Base-by-base conservation (phyloP, 257 asterid genomes). In the Misopates orontium region DNA sequence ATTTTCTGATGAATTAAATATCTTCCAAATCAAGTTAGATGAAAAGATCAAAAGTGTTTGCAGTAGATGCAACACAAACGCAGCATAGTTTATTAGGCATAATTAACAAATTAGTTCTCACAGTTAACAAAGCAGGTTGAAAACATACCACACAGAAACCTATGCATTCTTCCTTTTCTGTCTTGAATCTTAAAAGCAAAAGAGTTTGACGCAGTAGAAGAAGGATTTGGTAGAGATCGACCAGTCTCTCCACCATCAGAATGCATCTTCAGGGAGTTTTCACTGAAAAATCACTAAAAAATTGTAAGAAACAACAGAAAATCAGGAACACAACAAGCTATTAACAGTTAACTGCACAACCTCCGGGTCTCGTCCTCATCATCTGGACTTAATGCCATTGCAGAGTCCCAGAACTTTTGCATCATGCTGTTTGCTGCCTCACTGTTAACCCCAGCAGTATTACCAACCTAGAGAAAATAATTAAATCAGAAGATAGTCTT, bases 361-460 rank as follows among this genome's bases (percentile, higher is more conserved):
- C 99, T 94, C 31, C 68, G 79, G 8, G 82, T 83, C 45, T 93
- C 97, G 13, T 94, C 97, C 21, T 90, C 97, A 8, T 93, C 95
- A 7, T 90, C 91, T 10, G 88, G 95, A 71, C 79, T 68, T 71
- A 85, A 78, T 23, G 91, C 94, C 87, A 94, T 88, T 10, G 99
- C 99, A 44, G 96, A 88, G 81, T 94, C 99, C 97, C 97, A 94
- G 71, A 94, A 90, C 25, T 72, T 94, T 75, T 90, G 99, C 88
- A 94, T 83, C 99, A 90, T 77, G 57, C 78, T 70, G 72, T 73
- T 88, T 63, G 97, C 77, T 62, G 95, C 77, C 80, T 94, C 99
- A 42, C 76, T 78, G 52, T 62, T 79, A 15, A 62, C 80, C 72
- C 95, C 99, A 63, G 86, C 83, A 71, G 83, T 73, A 77, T 66